phyloP scores from a whole-genome alignment of 768 basidiomycete species.

The Rhizopogon vesiculosus region DNA sequence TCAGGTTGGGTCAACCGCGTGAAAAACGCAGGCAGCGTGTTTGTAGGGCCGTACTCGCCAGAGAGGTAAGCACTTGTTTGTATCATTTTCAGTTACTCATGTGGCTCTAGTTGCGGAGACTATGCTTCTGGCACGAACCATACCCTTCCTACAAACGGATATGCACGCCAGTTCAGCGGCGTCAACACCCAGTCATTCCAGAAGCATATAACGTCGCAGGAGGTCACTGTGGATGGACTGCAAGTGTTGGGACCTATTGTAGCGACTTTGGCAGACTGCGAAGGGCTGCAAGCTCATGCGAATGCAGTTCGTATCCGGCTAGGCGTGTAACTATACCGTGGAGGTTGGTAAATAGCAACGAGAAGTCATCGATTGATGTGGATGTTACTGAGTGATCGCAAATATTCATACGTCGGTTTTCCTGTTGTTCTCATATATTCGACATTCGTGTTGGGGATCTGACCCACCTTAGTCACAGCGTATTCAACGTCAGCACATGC shows the following conservation, averaged over 20 bases:
- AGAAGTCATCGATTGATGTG: no score
- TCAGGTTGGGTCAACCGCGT: conserved; percentile 57
- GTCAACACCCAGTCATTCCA: conserved; percentile 98
- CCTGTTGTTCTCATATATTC: no score
- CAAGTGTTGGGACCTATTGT: conserved; percentile 81
- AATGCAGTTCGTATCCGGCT: conserved; percentile 92
- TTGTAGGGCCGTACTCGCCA: conserved; percentile 92
- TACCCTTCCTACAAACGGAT: conserved; percentile 94
- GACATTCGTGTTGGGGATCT: no score
- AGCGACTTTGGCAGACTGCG: conserved; percentile 86
- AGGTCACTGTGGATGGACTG: conserved; percentile 78
- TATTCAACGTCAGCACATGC: no score
- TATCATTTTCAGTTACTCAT: conserved; percentile 6
- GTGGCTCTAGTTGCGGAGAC: conserved; percentile 77
- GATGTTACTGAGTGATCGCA: no score
- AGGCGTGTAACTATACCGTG: conserved; percentile 3
- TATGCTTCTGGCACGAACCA: conserved; percentile 99
- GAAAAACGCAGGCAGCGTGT: conserved; percentile 94
- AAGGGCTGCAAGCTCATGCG: conserved; percentile 92
- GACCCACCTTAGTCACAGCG: no score
- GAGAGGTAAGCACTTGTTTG: conserved; percentile 64
- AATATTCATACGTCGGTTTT: no score
- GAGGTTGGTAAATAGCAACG: background rate
- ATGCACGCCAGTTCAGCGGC: conserved; percentile 96
- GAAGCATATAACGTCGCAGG: conserved; percentile 97